phyloP scores from a whole-genome alignment of 179 eudicot species.

The Corrigiola litoralis region DNA sequence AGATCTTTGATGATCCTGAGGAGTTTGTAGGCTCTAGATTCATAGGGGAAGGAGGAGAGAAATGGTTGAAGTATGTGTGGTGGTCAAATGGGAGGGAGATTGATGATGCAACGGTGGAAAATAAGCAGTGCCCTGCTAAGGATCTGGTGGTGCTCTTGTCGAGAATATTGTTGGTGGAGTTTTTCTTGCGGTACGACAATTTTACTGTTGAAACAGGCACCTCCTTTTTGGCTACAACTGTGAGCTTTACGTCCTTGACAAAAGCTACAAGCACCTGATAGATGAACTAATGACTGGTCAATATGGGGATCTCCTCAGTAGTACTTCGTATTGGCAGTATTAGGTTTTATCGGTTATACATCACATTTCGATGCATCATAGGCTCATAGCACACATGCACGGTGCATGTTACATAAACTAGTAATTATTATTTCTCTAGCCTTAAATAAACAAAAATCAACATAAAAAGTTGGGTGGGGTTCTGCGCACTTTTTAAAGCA shows the following conservation, averaged over 20 bases:
- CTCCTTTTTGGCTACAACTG: slow-evolving; percentile 9
- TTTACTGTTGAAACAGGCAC: slow-evolving; percentile 25
- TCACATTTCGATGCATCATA: too few relatives aligned
- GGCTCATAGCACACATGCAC: too few relatives aligned
- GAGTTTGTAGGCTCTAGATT: slow-evolving; percentile 51
- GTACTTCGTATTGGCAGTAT: too few relatives aligned
- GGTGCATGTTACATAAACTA: too few relatives aligned
- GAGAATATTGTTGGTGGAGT: slow-evolving; percentile 42
- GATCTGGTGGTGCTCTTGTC: slow-evolving; percentile 43
- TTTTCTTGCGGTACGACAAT: slow-evolving; percentile 51
- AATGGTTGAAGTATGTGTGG: slow-evolving; percentile 44
- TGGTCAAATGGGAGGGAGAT: slow-evolving; percentile 68
- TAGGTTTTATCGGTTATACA: too few relatives aligned
- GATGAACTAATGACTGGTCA: too few relatives aligned
- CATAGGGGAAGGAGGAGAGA: slow-evolving; percentile 52
- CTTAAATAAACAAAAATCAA: too few relatives aligned
- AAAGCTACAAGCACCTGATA: slow-evolving; percentile 23
- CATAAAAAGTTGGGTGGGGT: too few relatives aligned
- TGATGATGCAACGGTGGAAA: slow-evolving; percentile 40
- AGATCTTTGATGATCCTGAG: slow-evolving; percentile 41
- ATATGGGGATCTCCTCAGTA: too few relatives aligned
- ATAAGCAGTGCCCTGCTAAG: slow-evolving; percentile 62
- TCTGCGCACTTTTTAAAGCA: too few relatives aligned
- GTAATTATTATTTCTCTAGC: too few relatives aligned
- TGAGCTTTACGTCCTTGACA: slow-evolving; percentile 28